These are phyloP conservation scores for Lantana camara DNA, from an alignment of 257 asterid species.

Conservation along the genomic window DNA sequence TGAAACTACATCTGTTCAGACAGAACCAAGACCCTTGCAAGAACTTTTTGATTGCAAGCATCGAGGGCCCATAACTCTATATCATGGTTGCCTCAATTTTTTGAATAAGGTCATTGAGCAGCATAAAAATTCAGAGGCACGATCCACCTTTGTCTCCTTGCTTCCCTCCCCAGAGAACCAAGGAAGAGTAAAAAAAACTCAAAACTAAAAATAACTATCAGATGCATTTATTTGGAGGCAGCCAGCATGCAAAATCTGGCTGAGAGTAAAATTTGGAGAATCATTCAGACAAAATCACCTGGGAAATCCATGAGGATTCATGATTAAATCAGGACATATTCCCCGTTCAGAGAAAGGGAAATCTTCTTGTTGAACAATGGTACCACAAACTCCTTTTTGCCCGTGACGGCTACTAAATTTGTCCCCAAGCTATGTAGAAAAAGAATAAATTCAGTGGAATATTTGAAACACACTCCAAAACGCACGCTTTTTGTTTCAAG, in stretches of 20 bases:
- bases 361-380: constrained; percentile 92
- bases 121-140: neutral
- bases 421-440: constrained; percentile 73
- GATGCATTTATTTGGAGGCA: neutral
- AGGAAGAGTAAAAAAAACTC: neutral
- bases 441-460: constrained; percentile 6
- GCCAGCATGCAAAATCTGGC: constrained; percentile 13
- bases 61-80: neutral
- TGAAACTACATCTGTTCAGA: constrained; percentile 8
- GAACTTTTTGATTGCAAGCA: constrained; percentile 16
- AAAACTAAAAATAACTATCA: neutral
- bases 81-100: neutral
- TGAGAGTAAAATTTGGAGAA: constrained; percentile 6
- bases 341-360: constrained; percentile 98
- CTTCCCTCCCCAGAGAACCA: neutral
- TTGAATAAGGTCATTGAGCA: neutral
- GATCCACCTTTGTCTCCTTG: neutral
- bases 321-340: constrained; percentile 95
- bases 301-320: constrained; percentile 99
- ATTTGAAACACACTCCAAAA: constrained; percentile 6
- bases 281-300: constrained; percentile 47
- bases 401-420: constrained; percentile 99
- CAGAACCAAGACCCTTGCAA: neutral
- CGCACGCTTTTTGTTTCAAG: constrained; percentile 9
- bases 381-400: constrained; percentile 98